These are phyloP conservation scores for Arachis monticola DNA, from an alignment of 331 rosid genomes.

Conservation along the genomic window DNA sequence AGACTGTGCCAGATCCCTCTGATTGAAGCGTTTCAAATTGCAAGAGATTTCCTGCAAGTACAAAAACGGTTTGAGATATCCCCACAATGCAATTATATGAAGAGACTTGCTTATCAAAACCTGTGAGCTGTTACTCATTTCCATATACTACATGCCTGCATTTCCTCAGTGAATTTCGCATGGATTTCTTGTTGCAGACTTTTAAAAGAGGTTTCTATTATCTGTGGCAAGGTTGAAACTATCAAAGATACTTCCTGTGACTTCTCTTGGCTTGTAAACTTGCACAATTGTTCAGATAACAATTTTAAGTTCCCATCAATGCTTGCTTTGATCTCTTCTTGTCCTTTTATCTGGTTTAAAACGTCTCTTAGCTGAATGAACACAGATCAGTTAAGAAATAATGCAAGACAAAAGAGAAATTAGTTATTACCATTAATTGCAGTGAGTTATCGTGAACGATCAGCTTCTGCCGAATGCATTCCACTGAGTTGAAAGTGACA, in stretches of 20 bases:
- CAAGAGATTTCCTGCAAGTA: constrained; percentile 59
- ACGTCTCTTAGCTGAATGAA: constrained; percentile 32
- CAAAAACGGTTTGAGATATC: constrained; percentile 30
- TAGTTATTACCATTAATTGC: constrained; percentile 69
- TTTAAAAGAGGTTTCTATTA: constrained; percentile 63
- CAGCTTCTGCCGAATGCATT: constrained; percentile 72
- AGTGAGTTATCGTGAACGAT: constrained; percentile 63
- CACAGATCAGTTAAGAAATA: constrained; percentile 35
- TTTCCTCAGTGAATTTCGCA: constrained; percentile 58
- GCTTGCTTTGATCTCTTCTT: constrained; percentile 75
- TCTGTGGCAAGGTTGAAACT: constrained; percentile 71
- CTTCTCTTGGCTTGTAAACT: constrained; percentile 56
- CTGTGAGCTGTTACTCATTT: constrained; percentile 14
- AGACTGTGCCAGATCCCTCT: constrained; percentile 44
- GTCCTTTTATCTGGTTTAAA: constrained; percentile 75
- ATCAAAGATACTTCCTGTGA: constrained; percentile 61
- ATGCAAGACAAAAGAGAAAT: constrained; percentile 32
- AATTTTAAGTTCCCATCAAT: constrained; percentile 69
- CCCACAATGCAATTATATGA: neutral
- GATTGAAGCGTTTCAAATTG: constrained; percentile 47
- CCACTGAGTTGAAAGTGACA: constrained; percentile 61
- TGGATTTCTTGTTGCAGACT: constrained; percentile 58
- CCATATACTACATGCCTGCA: constrained; percentile 58
- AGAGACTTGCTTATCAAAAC: constrained; percentile 4
- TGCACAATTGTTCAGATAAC: constrained; percentile 63